Evolutionary conservation across 805 yeast genomes (phyloP), one percentile per base, ranked within the genome.

Genomic region (Candida sakaeoensis): DNA sequence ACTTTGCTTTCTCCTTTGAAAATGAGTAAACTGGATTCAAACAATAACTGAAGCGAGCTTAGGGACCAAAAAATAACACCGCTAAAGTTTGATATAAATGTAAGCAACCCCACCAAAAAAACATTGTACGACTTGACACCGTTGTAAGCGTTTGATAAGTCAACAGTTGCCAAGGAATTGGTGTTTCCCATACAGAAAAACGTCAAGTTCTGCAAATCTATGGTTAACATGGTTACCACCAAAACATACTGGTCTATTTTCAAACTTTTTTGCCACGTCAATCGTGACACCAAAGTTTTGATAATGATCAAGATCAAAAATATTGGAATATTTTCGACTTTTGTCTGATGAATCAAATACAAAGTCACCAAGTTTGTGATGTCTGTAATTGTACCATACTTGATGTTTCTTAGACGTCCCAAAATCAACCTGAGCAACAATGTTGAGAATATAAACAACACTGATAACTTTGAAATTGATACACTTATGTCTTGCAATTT

Each of bases 151-250:
- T 91, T 90, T 0, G 95, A 79, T 17, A 93, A 70, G 52, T 91
- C 97, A 16, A 93, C 80, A 0, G 97, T 83, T 0, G 97, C 91
- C 49, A 93, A 72, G 28, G 96, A 87, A 54, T 93, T 93, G 0
- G 98, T 89, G 37, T 86, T 87, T 0, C 98, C 98, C 57, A 84
- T 72, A 15, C 86, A 85, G 64, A 86, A 93, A 56, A 91, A 93
- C 0, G 89, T 65, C 30, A 88, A 65, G 49, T 87, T 81, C 55
- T 88, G 95, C 36, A 88, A 48, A 16, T 83, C 57, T 3, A 88
- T 47, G 2, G 64, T 61, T 42, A 73, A 60, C 3, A 68, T 31
- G 0, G 74, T 43, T 1, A 56, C 38, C 12, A 61, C 26, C 12
- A 58, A n/a, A 1, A 60, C 45, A 4, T 47, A 30, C n/a, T 45